phyloP scores from a whole-genome alignment of 768 basidiomycete genomes.

The Phlegmacium glaucopus region DNA sequence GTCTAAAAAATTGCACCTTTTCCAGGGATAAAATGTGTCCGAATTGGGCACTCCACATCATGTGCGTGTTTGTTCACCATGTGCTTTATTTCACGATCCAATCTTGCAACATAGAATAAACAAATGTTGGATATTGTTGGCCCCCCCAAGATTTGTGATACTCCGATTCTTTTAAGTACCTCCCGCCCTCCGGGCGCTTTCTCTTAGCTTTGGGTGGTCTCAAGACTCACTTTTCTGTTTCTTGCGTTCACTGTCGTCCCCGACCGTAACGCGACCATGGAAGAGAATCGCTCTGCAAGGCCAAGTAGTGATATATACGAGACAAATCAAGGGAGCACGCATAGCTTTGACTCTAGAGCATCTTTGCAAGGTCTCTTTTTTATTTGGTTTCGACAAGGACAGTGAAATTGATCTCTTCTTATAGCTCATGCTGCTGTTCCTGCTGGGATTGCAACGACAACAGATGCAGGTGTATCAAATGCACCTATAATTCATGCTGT shows the following conservation, averaged over 20 bases:
- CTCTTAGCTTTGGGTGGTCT: conserved; percentile 6
- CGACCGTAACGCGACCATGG: conserved; percentile 27
- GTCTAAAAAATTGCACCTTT: too few species aligned
- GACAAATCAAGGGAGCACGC: conserved; percentile 22
- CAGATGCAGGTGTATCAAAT: conserved; percentile 18
- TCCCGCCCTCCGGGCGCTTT: not conserved
- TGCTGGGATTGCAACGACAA: conserved; percentile 25
- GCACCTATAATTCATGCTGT: conserved; percentile 2
- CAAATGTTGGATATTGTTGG: not conserved
- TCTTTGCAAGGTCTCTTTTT: conserved; percentile 31
- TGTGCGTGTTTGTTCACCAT: conserved; percentile 17
- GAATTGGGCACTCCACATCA: conserved; percentile 15
- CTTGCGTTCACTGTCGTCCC: conserved; percentile 7
- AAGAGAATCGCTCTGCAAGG: conserved; percentile 29
- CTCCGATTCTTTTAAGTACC: conserved; percentile 6
- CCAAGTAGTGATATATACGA: conserved; percentile 35
- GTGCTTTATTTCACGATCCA: conserved; percentile 22
- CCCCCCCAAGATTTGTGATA: conserved; percentile 11
- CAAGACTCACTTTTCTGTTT: conserved; percentile 8
- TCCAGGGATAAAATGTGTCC: too few species aligned
- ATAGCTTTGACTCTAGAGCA: conserved; percentile 28
- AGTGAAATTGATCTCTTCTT: not conserved
- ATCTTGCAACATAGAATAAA: conserved; percentile 7
- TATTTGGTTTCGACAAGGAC: not conserved
- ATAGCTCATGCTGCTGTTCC: conserved; percentile 32